Evolutionary conservation across 306 rosid species (phyloP), one percentile per base, ranked within the genome.

Genomic region (Fagus sylvatica): DNA sequence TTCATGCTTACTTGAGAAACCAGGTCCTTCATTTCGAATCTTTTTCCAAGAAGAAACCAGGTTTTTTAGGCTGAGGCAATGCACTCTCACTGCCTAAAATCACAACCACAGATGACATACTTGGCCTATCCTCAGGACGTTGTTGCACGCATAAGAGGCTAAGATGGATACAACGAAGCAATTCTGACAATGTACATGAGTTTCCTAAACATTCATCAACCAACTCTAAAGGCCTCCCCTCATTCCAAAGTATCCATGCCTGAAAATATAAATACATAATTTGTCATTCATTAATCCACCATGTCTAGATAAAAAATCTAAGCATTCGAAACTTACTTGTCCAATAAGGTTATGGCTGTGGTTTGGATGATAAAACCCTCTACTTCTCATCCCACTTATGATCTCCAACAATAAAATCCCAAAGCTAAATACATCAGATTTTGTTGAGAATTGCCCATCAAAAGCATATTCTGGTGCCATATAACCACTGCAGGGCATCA

Each of bases 381-480:
- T 78, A 4, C 68, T 91, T 76, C 74, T 87, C 49, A 71, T 82
- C 53, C 96, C 93, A 40, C 81, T 72, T 7, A 87, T 16, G 37
- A 53, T 80, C 85, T 91, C 96, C 69, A 87, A 46, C 71, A 87
- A 5, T 51, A 88, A 69, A 8, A 87, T 88, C 1, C 96, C 89
- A 36, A 91, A 89, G 75, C 96, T 89, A 30, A 87, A 89, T 32
- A 84, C 89, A 49, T 87, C 88, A 0, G 91, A 89, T 61, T 89
- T 91, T 16, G 83, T 61, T 0, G 91, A 91, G 56, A 89, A 89
- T 36, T 55, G 77, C 4, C 93, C 96, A 0, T 81, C 84, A 4
- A 78, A 33, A 1, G 88, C 93, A 37, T 82, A 90, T 43, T 90
- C 91, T 0, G 92, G 90, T 66, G 91, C 85, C 83, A 90, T 88